These are phyloP conservation scores for Scytalidium lignicola DNA, from an alignment of 2,329 filamentous ascomycete species.

Conservation along the genomic window DNA sequence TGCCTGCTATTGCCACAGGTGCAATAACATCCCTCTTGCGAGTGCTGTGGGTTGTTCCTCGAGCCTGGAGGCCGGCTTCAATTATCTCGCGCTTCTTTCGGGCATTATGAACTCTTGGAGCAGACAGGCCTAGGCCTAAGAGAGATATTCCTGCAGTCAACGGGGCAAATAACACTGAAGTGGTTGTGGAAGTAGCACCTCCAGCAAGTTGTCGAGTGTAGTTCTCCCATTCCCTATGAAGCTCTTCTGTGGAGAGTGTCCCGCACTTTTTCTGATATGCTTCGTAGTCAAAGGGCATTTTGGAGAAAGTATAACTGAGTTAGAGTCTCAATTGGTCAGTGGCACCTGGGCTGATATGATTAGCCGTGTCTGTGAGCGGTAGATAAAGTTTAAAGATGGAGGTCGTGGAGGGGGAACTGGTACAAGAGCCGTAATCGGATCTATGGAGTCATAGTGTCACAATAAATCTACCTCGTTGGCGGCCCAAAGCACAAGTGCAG, in stretches of 20 bases:
- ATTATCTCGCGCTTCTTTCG: constrained; percentile 38
- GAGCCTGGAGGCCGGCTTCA: constrained; percentile 31
- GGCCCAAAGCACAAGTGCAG: not conserved
- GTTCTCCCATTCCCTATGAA: constrained; percentile 38
- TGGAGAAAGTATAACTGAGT: not conserved
- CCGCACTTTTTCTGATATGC: constrained; percentile 35
- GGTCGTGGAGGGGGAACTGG: no score
- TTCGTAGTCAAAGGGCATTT: constrained; percentile 37
- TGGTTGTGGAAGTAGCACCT: constrained; percentile 35
- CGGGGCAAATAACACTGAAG: constrained; percentile 34
- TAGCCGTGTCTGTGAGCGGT: no score
- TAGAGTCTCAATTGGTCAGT: no score
- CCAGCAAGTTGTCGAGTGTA: constrained; percentile 36
- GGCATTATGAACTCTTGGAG: constrained; percentile 36
- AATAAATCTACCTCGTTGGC: not conserved
- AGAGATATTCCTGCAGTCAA: constrained; percentile 34
- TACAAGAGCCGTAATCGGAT: not conserved
- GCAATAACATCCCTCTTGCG: constrained; percentile 37
- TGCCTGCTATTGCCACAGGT: constrained; percentile 34
- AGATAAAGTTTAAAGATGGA: no score
- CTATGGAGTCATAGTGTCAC: not conserved
- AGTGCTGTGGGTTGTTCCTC: constrained; percentile 31
- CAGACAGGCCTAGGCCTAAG: constrained; percentile 33
- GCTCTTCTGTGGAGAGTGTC: constrained; percentile 30
- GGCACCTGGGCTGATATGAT: not conserved